Conservation (phyloP, 2,329 filamentous ascomycete genomes). For the Xylaria sp. region DNA sequence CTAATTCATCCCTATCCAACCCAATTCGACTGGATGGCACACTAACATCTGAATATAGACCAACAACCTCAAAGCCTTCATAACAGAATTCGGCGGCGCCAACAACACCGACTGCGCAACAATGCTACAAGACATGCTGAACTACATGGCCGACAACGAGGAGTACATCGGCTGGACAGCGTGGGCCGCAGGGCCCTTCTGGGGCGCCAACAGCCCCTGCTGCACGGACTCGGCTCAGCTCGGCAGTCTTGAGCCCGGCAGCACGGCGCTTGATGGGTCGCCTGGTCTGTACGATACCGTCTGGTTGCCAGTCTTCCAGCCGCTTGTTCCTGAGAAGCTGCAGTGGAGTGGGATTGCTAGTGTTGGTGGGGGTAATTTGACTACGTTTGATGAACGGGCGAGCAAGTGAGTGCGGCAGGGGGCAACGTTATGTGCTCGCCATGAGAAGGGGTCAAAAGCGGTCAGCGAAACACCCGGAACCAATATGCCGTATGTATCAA, state of each 20-base stretch:
- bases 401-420: neutral
- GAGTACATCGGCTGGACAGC: conserved; percentile 64
- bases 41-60: conserved; percentile 13
- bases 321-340: conserved; percentile 55
- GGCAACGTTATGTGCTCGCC: too few relatives aligned
- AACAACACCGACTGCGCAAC: conserved; percentile 56
- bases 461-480: neutral
- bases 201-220: conserved; percentile 57
- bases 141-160: conserved; percentile 59
- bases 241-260: conserved; percentile 60
- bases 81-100: conserved; percentile 61
- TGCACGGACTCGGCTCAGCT: conserved; percentile 55
- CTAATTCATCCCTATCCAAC: neutral
- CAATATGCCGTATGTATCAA: neutral
- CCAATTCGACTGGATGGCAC: conserved; percentile 17
- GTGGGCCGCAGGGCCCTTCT: conserved; percentile 62
- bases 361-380: conserved; percentile 42
- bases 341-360: conserved; percentile 53
- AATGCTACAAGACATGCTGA: conserved; percentile 56
- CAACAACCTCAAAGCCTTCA: conserved; percentile 56
- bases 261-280: conserved; percentile 55
- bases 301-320: conserved; percentile 58
- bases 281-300: conserved; percentile 59
- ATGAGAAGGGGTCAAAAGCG: neutral
- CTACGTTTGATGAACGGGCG: conserved; percentile 24